Base-by-base conservation (phyloP, 495 filamentous ascomycete species). In the Penicillium desertorum region DNA sequence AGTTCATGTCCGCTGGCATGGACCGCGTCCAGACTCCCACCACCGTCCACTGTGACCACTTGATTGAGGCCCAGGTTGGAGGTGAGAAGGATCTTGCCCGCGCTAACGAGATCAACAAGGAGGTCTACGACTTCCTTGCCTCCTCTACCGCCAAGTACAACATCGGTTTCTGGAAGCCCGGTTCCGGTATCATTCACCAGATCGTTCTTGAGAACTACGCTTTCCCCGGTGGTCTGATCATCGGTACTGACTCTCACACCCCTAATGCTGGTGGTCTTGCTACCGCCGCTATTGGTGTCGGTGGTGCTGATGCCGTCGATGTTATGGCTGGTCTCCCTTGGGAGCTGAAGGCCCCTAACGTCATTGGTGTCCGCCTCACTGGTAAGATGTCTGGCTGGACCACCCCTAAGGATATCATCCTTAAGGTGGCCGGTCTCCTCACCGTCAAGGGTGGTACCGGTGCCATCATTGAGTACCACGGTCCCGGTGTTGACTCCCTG, bases 1-100 rank as follows among this genome's bases (percentile, higher is more conserved):
- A 98, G 81, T 98, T 98, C 82, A 98, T 98, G 92, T 96, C 90
- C 49, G 94, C 95, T 60, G 92, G 92, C 71, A 90, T 98, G 88
- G 88, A 90, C 58, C 87, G 88, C 37, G 95, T 98, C 57, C 91
- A 91, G 42, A 98, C 95, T 59, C 94, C 94, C 41, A 88, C 90
- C 61, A 98, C 94, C 25, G 95, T 98, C 62, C 94, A 98, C 84
- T 98, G 95, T 72, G 94, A 98, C 75, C 94, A 98, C 82, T 85
- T 98, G 83, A 98, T 98, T 76, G 94, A 98, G 81, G 94, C 93
- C 60, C 92, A 97, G 80, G 71, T 91, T 70, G 94, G 94, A 69
- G 94, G 95, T 68, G 86, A 82, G 47, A 93, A 97, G 83, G 94
- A 98, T 88, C 81, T 98, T 65, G 89, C 85, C 52, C 85, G 94